These are phyloP conservation scores for Anthracocystis walkeri DNA, from an alignment of 1,284 basidiomycete species.

Conservation along the genomic window DNA sequence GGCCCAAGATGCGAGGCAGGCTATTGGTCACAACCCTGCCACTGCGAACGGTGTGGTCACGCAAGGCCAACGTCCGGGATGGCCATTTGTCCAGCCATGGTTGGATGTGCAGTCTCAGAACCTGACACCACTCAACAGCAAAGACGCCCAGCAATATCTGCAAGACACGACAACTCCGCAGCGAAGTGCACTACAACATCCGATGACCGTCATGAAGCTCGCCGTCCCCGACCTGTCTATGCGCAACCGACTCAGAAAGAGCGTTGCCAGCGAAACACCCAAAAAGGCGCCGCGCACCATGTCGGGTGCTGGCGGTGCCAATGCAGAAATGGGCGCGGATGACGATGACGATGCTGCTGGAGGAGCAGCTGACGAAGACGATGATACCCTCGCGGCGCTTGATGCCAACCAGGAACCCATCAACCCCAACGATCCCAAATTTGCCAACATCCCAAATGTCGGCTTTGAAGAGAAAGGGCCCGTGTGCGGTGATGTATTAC, in stretches of 20 bases:
- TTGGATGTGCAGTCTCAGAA: constrained; percentile 5
- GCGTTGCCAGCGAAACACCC: constrained; percentile 16
- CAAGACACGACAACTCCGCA: constrained; percentile 22
- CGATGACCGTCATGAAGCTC: constrained; percentile 38
- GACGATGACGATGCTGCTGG: constrained; percentile 21
- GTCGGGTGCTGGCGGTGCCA: constrained; percentile 2
- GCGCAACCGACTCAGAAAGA: constrained; percentile 25
- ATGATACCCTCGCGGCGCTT: constrained; percentile 15
- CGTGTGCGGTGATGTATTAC: constrained; percentile 21
- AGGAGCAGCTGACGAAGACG: constrained; percentile 16
- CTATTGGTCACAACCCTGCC: background rate
- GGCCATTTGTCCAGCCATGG: constrained; percentile 44
- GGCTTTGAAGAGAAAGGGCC: constrained; percentile 37
- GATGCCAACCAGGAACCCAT: constrained; percentile 32
- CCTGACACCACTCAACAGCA: constrained; percentile 4
- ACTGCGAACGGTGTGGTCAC: background rate
- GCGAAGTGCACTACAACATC: constrained; percentile 17
- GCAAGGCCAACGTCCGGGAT: constrained; percentile 20
- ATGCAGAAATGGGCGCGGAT: constrained; percentile 16
- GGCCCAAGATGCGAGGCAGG: constrained; percentile 15
- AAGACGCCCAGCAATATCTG: constrained; percentile 16
- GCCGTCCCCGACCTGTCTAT: constrained; percentile 24
- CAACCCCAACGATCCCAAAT: constrained; percentile 32
- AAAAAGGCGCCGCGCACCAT: constrained; percentile 3
- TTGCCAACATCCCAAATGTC: constrained; percentile 31